These are phyloP conservation scores for Candida maris DNA, from an alignment of 805 yeast species.

Conservation along the genomic window DNA sequence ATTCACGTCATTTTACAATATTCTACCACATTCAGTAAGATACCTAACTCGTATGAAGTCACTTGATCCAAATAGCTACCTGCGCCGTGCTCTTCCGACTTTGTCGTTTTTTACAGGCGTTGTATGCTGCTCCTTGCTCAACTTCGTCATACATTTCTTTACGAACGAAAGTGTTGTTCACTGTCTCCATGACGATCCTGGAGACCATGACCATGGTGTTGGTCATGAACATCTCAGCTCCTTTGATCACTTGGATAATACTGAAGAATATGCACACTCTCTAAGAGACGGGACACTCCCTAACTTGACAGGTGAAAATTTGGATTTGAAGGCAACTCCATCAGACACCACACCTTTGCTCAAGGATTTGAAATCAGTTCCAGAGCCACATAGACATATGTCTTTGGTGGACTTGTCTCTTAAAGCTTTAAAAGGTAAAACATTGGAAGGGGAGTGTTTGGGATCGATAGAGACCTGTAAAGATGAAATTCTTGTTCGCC, in stretches of 20 bases:
- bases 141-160: slow-evolving; percentile 61
- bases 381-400: slow-evolving; percentile 8
- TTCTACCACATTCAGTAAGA: slow-evolving; percentile 64
- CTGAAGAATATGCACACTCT: slow-evolving; percentile 4
- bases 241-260: slow-evolving; percentile 4
- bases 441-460: slow-evolving; percentile 30
- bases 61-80: slow-evolving; percentile 20
- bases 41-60: slow-evolving; percentile 38
- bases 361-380: not conserved
- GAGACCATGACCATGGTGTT: slow-evolving; percentile 27
- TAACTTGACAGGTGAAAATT: slow-evolving; percentile 2
- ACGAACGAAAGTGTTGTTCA: slow-evolving; percentile 84
- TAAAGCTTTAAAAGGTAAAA: slow-evolving; percentile 26
- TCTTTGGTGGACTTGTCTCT: slow-evolving; percentile 31
- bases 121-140: slow-evolving; percentile 53
- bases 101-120: slow-evolving; percentile 49
- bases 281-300: not conserved
- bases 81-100: slow-evolving; percentile 43
- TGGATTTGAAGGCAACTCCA: too few relatives aligned
- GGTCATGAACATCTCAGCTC: slow-evolving; percentile 1
- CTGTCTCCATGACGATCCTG: slow-evolving; percentile 74
- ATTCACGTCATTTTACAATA: slow-evolving; percentile 70
- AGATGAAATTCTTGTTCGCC: slow-evolving; percentile 21
- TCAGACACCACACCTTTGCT: slow-evolving; percentile 5
- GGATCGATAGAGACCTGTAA: slow-evolving; percentile 30